Percentiles rank a stretch among this genome's conserved stretches.
Evolutionary conservation across 768 basidiomycete genomes (phyloP).

Genomic region (Cubamyces sp.): DNA sequence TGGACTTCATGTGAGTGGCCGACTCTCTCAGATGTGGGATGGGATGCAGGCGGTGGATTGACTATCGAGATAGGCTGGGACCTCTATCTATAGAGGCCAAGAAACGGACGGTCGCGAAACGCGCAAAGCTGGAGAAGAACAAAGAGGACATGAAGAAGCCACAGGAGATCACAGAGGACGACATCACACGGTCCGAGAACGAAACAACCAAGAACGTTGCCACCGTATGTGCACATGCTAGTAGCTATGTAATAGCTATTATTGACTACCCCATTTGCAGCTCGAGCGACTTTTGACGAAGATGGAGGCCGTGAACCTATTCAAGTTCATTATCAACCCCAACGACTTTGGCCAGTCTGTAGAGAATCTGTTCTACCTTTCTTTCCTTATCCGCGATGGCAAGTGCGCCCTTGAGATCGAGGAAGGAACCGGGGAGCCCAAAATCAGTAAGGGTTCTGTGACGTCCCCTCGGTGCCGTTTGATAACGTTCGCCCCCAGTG

Average conservation of each 20-base stretch:
- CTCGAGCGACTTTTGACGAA: conserved; percentile 61
- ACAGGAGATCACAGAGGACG: conserved; percentile 81
- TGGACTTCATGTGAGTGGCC: conserved; percentile 83
- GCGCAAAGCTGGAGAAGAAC: conserved; percentile 72
- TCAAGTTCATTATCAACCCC: conserved; percentile 89
- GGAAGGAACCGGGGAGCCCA: conserved; percentile 64
- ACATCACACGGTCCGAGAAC: conserved; percentile 82
- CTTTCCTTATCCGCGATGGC: conserved; percentile 89
- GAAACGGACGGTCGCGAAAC: conserved; percentile 61
- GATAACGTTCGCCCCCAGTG: conserved; percentile 41
- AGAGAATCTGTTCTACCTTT: conserved; percentile 95
- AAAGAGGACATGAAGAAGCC: conserved; percentile 71
- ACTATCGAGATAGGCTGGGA: conserved; percentile 70
- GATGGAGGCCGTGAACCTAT: conserved; percentile 70
- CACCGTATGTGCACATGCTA: conserved; percentile 48
- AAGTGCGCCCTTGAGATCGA: conserved; percentile 73
- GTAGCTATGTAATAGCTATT: background rate
- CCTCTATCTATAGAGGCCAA: conserved; percentile 88
- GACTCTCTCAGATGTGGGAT: background rate
- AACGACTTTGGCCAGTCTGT: conserved; percentile 90
- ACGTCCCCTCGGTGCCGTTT: no score
- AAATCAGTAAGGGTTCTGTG: conserved; percentile 56
- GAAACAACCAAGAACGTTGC: conserved; percentile 89
- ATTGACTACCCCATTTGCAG: conserved; percentile 39
- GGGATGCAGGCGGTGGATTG: conserved; percentile 11